Base-by-base conservation (phyloP, 2,329 filamentous ascomycete species). In the Amesomyces nigricolor region DNA sequence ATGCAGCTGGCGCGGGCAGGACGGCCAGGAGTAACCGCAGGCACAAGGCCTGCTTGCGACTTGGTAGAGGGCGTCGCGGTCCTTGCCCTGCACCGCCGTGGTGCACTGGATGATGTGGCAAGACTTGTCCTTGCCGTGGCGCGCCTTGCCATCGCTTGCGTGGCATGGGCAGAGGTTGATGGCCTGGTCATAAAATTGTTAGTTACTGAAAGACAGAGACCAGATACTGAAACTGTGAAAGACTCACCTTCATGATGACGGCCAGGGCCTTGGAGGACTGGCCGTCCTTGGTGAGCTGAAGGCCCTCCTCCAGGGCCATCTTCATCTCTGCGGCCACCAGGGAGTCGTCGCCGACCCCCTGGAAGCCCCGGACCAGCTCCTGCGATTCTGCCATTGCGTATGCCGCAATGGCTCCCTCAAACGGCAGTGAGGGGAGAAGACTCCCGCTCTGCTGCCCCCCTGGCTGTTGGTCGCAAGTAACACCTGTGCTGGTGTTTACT, bases 101-200 rank as follows among this genome's bases (percentile, higher is more conserved):
- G 62, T 49, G n/a, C 62, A 65, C 42, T 67, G 65, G 16, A 45
- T 26, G 37, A 66, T 62, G 51, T 65, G 57, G 44, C 65, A 67
- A 10, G 63, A 60, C 52, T 63, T 63, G 47, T 63, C 59, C 14
- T 60, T 62, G 2, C 32, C 44, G 40, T 64, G 63, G 10, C 59
- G 57, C 7, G 30, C 26, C 17, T 56, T 57, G 4, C 48, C 48
- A 19, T 53, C 45, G 26, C 17, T 39, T 11, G 54, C 51, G 16
- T 52, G 47, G 44, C 61, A 62, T 3, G 37, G 47, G 51, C 62
- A 64, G 30, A 51, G 32, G 39, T 55, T 58, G 35, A 62, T 50
- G 6, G 51, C 57, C 61, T 63, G 22, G 17, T 6, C 1, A 35
- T 6, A 10, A 6, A 10, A 14, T 29, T 8, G 49, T 30, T 35